Base-by-base conservation (phyloP, 768 basidiomycete genomes). In the Phylloporus sp. region DNA sequence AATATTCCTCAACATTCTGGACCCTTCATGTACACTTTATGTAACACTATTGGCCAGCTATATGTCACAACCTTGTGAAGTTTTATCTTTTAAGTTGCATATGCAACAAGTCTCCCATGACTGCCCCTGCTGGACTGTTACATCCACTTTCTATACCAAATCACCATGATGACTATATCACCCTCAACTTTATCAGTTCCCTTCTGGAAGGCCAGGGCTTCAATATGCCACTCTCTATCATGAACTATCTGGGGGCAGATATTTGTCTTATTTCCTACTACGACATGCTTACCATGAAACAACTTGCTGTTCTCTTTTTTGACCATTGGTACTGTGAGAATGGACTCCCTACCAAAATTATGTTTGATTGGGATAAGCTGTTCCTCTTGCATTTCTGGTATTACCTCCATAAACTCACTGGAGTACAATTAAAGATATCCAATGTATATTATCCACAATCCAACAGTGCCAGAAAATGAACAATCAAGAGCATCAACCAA, bases 351-450 rank as follows among this genome's bases (percentile, higher is more conserved):
- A 1, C 11, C 0, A 20, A 46, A 2, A 59, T 68, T 8, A 47
- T 68, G 0, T 59, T 46, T 0, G 63, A 70, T 34, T 40, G 55
- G 4, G 59, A 65, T 29, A 51, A 60, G 18, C 47, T 60, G 3
- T 69, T 68, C 42, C 45, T 58, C 1, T 58, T 55, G 0, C 2
- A 11, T 0, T 66, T 69, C 43, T 69, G 67, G 67, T 21, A 22
- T 3, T 11, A 26, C 0, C 39, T 66, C 0, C 44, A 57, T 15
- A 7, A 15, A 1, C 39, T 55, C 0, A 48, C 60, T 0, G 49
- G 61, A 0, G 49, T 54, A 1, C 42, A 55, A 2, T 31, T 63
- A 0, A 49, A 52, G 1, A 37, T 67, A 35, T 67, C 65, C 0
- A 59, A 60, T 0, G 38, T 61, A 0, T 67, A 52, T 27, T 66